Conservation (phyloP, 1,139 yeast species). For the Yamadazyma dushanensis region DNA sequence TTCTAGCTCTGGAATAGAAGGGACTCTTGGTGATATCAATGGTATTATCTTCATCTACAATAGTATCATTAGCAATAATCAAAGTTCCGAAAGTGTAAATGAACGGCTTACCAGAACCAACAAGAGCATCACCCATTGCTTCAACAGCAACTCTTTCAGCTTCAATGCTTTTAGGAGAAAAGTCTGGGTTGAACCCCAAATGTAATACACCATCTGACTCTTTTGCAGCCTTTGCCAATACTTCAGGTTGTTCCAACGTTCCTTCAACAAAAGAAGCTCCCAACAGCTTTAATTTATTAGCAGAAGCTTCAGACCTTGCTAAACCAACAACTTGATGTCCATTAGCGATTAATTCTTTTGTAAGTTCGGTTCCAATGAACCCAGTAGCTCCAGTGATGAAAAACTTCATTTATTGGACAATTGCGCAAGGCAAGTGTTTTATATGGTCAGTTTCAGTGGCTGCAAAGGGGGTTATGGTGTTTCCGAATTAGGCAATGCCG, state of each 20-base stretch:
- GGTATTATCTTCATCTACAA: conserved; percentile 17
- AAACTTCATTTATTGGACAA: too few relatives aligned
- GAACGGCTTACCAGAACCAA: conserved; percentile 21
- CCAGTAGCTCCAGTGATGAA: conserved; percentile 45
- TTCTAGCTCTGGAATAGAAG: conserved; percentile 7
- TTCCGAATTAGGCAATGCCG: too few relatives aligned
- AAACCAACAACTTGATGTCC: conserved; percentile 37
- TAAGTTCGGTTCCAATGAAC: conserved; percentile 36
- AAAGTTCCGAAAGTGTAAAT: conserved; percentile 18
- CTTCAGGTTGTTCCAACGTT: conserved; percentile 21
- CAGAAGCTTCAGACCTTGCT: conserved; percentile 35
- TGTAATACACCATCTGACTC: conserved; percentile 33
- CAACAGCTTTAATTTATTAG: conserved; percentile 23
- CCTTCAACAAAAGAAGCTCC: conserved; percentile 26
- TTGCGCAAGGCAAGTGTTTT: too few relatives aligned
- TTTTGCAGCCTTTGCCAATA: conserved; percentile 22
- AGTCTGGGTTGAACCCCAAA: conserved; percentile 30
- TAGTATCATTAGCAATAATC: background rate
- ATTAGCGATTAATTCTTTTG: conserved; percentile 23
- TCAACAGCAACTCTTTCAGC: conserved; percentile 20
- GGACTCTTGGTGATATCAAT: too few relatives aligned
- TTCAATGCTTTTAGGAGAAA: conserved; percentile 14
- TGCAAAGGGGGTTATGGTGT: too few relatives aligned
- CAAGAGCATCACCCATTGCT: conserved; percentile 21
- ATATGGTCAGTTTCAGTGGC: too few relatives aligned